Conservation (phyloP, 2,329 filamentous ascomycete genomes). For the Exutisphaerella laricina region DNA sequence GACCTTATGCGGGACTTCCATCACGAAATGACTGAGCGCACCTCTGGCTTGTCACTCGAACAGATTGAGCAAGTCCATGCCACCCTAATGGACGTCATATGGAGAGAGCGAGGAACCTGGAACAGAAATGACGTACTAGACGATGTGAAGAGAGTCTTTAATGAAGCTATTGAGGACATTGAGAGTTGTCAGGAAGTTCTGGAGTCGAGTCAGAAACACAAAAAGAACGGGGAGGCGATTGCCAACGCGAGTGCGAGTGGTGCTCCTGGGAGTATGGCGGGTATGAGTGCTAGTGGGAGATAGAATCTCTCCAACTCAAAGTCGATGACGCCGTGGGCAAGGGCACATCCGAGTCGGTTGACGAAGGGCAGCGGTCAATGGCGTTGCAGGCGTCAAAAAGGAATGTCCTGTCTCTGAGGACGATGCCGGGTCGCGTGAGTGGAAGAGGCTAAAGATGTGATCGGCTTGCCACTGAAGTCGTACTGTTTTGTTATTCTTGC, state of each 20-base stretch:
- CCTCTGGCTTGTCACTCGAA: conserved; percentile 78
- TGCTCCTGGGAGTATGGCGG: not conserved
- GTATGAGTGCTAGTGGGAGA: not conserved
- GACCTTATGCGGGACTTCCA: conserved; percentile 55
- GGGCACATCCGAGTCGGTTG: no score
- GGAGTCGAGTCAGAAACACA: conserved; percentile 35
- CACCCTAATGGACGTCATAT: conserved; percentile 83
- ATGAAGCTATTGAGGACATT: conserved; percentile 66
- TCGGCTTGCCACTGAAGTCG: no score
- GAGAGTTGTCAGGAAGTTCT: conserved; percentile 46
- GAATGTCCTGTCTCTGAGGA: no score
- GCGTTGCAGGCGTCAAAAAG: no score
- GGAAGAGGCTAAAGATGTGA: no score
- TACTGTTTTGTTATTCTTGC: no score
- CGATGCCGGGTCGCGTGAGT: no score
- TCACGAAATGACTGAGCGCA: conserved; percentile 57
- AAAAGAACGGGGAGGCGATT: not conserved
- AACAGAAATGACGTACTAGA: conserved; percentile 70
- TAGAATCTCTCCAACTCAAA: no score
- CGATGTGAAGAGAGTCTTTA: conserved; percentile 64
- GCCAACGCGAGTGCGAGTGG: no score
- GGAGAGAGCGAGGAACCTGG: conserved; percentile 72
- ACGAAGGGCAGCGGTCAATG: no score
- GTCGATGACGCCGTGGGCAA: no score
- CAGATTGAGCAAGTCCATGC: conserved; percentile 92